phyloP scores from a whole-genome alignment of 1,139 yeast genomes.

The Yamadazyma friedrichii region DNA sequence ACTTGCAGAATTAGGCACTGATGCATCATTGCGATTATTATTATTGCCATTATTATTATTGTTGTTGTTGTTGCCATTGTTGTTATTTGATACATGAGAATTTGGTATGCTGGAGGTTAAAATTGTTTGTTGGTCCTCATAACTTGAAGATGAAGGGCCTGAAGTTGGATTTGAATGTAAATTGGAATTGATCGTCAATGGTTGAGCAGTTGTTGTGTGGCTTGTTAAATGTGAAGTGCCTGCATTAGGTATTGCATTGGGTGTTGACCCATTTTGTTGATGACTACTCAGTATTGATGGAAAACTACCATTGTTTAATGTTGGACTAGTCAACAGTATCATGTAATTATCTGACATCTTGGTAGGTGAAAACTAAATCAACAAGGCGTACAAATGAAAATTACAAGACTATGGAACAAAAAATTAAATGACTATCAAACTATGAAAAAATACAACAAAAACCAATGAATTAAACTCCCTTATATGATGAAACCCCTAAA shows the following conservation, averaged over 20 bases:
- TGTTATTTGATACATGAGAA: not conserved
- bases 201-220: not conserved
- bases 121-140: not conserved
- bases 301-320: conserved; percentile 1
- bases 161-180: conserved; percentile 1
- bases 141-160: conserved; percentile 1
- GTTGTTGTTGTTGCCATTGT: not conserved
- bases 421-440: too few species aligned
- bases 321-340: conserved; percentile 11
- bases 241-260: not conserved
- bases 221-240: too few species aligned
- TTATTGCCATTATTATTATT: too few species aligned
- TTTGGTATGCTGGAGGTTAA: too few species aligned
- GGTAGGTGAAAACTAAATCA: not conserved
- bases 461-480: too few species aligned
- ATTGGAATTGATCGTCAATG: conserved; percentile 1
- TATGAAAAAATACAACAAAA: too few species aligned
- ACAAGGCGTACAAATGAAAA: too few species aligned
- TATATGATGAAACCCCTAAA: not conserved
- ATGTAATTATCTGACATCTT: conserved; percentile 12
- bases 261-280: not conserved
- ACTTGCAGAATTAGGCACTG: not conserved
- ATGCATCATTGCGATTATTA: too few species aligned
- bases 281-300: not conserved
- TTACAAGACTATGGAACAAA: too few species aligned